Conservation (phyloP, 768 basidiomycete genomes). For the Galerina sulciceps region DNA sequence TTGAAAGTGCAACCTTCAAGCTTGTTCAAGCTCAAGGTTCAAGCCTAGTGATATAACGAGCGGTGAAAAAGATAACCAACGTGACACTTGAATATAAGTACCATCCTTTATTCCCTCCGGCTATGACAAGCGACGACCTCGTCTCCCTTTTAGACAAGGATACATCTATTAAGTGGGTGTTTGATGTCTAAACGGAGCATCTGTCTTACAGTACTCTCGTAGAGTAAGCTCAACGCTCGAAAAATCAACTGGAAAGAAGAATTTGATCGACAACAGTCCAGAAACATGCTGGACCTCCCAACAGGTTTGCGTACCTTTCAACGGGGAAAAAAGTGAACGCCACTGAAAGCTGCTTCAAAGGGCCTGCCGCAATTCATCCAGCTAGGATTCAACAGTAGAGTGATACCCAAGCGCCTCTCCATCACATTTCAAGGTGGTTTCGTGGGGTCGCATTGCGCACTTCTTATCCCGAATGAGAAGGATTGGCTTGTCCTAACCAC, state of each 20-base stretch:
- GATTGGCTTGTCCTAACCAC: conserved; percentile 56
- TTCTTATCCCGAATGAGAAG: conserved; percentile 45
- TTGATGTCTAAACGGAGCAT: background rate
- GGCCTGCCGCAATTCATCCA: conserved; percentile 81
- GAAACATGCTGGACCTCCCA: conserved; percentile 89
- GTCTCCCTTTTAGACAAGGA: conserved; percentile 45
- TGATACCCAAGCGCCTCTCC: conserved; percentile 58
- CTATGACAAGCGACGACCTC: conserved; percentile 29
- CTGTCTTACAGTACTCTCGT: conserved; percentile 7
- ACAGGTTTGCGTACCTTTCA: conserved; percentile 49
- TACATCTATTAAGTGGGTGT: conserved; percentile 56
- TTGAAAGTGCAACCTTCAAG: too few relatives aligned
- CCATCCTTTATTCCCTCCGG: conserved; percentile 10
- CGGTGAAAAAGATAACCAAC: too few relatives aligned
- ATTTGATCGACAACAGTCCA: conserved; percentile 68
- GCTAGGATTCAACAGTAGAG: conserved; percentile 53
- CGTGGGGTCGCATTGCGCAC: conserved; percentile 67
- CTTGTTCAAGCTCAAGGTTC: too few relatives aligned
- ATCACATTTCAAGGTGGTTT: conserved; percentile 89
- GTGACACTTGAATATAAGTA: background rate
- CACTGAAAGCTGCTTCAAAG: conserved; percentile 37
- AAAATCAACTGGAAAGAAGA: conserved; percentile 72
- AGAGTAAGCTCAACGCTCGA: conserved; percentile 85
- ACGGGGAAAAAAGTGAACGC: background rate
- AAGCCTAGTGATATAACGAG: too few relatives aligned